Conservation (phyloP, 2,329 filamentous ascomycete species). For the Fusarium sp. region DNA sequence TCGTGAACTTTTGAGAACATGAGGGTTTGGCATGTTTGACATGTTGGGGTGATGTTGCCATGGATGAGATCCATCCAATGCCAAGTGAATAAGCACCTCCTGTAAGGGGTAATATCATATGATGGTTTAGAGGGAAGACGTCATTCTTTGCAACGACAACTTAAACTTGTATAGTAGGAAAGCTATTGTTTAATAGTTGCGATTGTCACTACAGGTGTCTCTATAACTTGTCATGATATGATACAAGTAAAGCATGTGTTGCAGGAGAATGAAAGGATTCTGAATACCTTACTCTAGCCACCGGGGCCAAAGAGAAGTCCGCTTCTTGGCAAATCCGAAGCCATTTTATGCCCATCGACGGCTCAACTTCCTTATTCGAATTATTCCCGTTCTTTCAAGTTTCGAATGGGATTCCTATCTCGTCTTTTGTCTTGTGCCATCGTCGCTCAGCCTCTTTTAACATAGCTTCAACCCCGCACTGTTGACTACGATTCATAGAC, state of each 20-base stretch:
- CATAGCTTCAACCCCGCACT: slow-evolving; percentile 16
- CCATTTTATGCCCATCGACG: slow-evolving; percentile 1
- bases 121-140: background rate
- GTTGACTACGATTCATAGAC: background rate
- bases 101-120: slow-evolving; percentile 17
- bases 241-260: background rate
- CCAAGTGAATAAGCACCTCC: background rate
- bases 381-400: background rate
- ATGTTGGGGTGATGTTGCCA: background rate
- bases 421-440: slow-evolving; percentile 1
- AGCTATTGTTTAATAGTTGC: background rate
- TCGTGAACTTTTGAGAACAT: slow-evolving; percentile 18
- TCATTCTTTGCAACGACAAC: background rate
- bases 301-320: slow-evolving; percentile 1
- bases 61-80: background rate
- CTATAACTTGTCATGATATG: background rate
- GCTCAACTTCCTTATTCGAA: slow-evolving; percentile 32
- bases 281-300: background rate
- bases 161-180: background rate
- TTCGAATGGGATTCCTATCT: background rate
- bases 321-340: slow-evolving; percentile 20
- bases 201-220: background rate
- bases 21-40: background rate
- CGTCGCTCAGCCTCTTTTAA: slow-evolving; percentile 4
- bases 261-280: background rate